Conservation (phyloP, 78 protist genomes). For the Trichosphaerium sp. region DNA sequence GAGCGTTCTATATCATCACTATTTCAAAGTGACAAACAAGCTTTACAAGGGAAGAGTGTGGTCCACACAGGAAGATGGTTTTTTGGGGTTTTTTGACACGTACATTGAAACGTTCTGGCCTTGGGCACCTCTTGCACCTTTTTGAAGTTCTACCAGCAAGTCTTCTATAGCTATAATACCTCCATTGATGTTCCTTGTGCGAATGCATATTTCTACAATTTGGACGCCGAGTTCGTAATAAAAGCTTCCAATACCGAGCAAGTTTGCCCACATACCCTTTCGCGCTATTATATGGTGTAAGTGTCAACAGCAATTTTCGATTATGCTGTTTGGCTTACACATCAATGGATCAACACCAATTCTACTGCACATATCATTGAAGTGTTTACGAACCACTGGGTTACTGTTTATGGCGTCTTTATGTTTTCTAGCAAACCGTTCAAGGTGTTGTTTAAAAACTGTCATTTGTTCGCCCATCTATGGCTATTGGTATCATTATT, state of each 20-base stretch:
- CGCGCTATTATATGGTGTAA: slow-evolving; percentile 8
- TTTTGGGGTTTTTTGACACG: too few species aligned
- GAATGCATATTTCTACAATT: slow-evolving; percentile 72
- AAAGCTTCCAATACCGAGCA: slow-evolving; percentile 91
- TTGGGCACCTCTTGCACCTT: too few species aligned
- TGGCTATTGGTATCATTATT: too few species aligned
- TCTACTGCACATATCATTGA: slow-evolving; percentile 74
- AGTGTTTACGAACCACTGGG: slow-evolving; percentile 75
- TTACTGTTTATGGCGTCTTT: slow-evolving; percentile 54
- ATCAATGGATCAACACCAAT: slow-evolving; percentile 91
- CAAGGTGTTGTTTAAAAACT: slow-evolving; percentile 49
- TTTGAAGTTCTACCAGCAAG: slow-evolving; percentile 21
- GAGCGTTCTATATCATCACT: slow-evolving; percentile 72
- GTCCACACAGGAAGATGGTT: too few species aligned
- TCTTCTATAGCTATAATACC: slow-evolving; percentile 68
- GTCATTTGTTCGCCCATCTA: slow-evolving; percentile 49
- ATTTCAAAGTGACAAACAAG: too few species aligned
- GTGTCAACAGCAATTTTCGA: neutral
- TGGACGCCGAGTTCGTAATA: slow-evolving; percentile 89
- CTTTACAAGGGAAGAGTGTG: too few species aligned
- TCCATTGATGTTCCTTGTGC: slow-evolving; percentile 66
- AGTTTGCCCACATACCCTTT: slow-evolving; percentile 88
- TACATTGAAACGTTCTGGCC: too few species aligned
- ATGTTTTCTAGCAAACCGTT: slow-evolving; percentile 77
- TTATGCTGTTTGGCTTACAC: slow-evolving; percentile 5